phyloP scores from a whole-genome alignment of 2,329 filamentous ascomycete genomes.

The Neophaeococcomyces aloes region DNA sequence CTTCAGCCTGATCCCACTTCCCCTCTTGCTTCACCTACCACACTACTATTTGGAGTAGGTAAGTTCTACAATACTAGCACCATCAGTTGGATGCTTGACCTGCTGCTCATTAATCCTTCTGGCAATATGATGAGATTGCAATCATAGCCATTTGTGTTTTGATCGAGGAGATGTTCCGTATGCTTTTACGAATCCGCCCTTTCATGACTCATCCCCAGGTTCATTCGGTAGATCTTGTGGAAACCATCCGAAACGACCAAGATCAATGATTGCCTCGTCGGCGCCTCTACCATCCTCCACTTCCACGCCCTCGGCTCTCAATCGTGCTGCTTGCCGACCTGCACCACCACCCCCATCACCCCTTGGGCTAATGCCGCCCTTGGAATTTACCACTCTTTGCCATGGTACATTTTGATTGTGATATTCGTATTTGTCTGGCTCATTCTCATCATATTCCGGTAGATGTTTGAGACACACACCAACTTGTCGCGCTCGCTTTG shows the following conservation, averaged over 20 bases:
- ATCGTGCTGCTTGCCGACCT: constrained; percentile 32
- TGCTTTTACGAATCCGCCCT: neutral
- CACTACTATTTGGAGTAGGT: too few relatives aligned
- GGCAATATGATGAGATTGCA: too few relatives aligned
- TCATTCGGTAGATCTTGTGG: constrained; percentile 42
- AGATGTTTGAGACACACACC: constrained; percentile 85
- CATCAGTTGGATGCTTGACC: too few relatives aligned
- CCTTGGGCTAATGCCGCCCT: constrained; percentile 69
- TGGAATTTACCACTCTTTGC: constrained; percentile 86
- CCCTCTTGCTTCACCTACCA: too few relatives aligned
- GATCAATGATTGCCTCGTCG: constrained; percentile 36
- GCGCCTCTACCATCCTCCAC: constrained; percentile 31
- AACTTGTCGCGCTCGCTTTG: constrained; percentile 69
- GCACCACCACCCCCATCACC: constrained; percentile 31
- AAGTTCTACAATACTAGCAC: too few relatives aligned
- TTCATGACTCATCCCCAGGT: constrained; percentile 13
- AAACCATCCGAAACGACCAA: constrained; percentile 39
- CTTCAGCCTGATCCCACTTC: too few relatives aligned
- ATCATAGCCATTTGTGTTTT: neutral
- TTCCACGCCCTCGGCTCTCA: constrained; percentile 33
- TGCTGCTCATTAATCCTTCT: too few relatives aligned
- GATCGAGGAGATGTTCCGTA: neutral
- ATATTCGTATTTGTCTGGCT: constrained; percentile 43
- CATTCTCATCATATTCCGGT: constrained; percentile 40
- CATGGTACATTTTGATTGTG: constrained; percentile 76